Evolutionary conservation across 768 basidiomycete genomes (phyloP).

Genomic region (Leucosporidium creatinivorum): DNA sequence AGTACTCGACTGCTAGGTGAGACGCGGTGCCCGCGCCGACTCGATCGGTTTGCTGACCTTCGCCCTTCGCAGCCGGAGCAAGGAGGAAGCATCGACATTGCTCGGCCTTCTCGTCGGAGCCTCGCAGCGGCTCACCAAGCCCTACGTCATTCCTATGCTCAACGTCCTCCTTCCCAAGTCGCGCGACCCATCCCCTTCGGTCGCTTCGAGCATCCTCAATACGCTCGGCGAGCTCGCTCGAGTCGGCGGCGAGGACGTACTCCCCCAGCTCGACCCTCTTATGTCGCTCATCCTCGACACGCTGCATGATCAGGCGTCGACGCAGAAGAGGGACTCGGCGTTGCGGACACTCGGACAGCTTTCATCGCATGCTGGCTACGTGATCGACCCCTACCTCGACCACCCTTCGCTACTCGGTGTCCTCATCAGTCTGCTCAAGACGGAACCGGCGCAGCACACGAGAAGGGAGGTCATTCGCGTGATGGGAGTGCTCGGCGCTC

Average conservation of each 20-base stretch:
- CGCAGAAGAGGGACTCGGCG: constrained; percentile 79
- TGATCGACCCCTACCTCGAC: constrained; percentile 81
- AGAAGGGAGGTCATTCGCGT: constrained; percentile 88
- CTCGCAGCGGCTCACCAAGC: constrained; percentile 87
- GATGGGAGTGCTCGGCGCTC: constrained; percentile 86
- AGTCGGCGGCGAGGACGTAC: constrained; percentile 86
- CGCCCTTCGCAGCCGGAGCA: constrained; percentile 45
- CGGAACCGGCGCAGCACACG: constrained; percentile 59
- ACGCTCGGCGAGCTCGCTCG: constrained; percentile 89
- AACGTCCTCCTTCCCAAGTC: constrained; percentile 84
- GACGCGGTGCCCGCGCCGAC: constrained; percentile 7
- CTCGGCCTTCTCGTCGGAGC: constrained; percentile 83
- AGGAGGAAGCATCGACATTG: constrained; percentile 84
- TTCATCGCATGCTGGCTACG: constrained; percentile 90
- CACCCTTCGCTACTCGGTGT: constrained; percentile 83
- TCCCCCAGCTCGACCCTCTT: constrained; percentile 71
- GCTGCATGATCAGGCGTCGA: constrained; percentile 75
- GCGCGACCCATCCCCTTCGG: constrained; percentile 71
- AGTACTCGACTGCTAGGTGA: constrained; percentile 76
- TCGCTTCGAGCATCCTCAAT: constrained; percentile 85
- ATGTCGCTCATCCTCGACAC: constrained; percentile 84
- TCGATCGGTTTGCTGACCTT: constrained; percentile 13
- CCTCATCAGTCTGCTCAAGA: constrained; percentile 72
- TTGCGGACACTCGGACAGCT: constrained; percentile 89
- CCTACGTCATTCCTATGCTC: constrained; percentile 91